Conservation (phyloP, 1,284 basidiomycete species). For the Apiotrichum domesticum region DNA sequence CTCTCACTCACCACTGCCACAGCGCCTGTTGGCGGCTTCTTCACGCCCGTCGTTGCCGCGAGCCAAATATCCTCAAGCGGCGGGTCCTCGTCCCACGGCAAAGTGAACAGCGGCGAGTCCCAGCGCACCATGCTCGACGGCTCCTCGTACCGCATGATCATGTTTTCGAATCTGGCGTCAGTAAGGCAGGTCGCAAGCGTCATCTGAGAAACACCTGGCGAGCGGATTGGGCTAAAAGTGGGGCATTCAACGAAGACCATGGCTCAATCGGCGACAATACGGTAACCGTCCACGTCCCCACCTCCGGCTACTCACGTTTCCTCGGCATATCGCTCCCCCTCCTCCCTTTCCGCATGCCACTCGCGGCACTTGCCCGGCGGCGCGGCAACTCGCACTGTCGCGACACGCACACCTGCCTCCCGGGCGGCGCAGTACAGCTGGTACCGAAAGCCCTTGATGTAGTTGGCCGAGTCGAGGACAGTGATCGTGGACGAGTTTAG, state of each 20-base stretch:
- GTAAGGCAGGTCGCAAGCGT: neutral
- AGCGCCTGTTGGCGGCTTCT: slow-evolving; percentile 82
- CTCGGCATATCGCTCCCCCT: slow-evolving; percentile 53
- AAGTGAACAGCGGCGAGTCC: slow-evolving; percentile 89
- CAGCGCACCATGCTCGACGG: slow-evolving; percentile 94
- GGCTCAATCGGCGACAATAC: no score
- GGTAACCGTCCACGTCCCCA: no score
- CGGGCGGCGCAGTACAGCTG: slow-evolving; percentile 95
- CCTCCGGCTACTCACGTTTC: slow-evolving; percentile 70
- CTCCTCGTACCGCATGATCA: slow-evolving; percentile 86
- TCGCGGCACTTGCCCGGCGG: slow-evolving; percentile 68
- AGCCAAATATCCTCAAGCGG: slow-evolving; percentile 73
- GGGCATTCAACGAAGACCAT: no score
- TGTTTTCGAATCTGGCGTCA: slow-evolving; percentile 69
- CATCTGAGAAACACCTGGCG: no score
- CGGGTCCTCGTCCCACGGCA: slow-evolving; percentile 63
- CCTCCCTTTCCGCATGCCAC: slow-evolving; percentile 59
- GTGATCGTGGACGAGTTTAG: slow-evolving; percentile 69
- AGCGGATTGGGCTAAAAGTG: no score
- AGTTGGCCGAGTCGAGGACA: slow-evolving; percentile 86
- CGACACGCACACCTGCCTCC: slow-evolving; percentile 76
- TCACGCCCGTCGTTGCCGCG: slow-evolving; percentile 66
- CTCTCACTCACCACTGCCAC: slow-evolving; percentile 61
- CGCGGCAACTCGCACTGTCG: slow-evolving; percentile 78
- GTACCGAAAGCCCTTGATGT: slow-evolving; percentile 95